Conservation (phyloP, 2,329 filamentous ascomycete species). For the Botrytis cinerea region DNA sequence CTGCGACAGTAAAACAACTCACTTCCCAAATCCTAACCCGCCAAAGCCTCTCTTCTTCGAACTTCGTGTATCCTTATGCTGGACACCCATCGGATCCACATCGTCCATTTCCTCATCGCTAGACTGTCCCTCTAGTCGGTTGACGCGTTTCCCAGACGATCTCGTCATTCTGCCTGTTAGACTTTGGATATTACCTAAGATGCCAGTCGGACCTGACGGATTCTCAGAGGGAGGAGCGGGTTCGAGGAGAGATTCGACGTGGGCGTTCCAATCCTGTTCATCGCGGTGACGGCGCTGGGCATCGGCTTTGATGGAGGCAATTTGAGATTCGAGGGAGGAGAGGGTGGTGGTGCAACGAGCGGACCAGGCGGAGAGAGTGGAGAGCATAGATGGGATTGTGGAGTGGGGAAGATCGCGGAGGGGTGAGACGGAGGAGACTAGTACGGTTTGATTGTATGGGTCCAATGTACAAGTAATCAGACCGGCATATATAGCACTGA, state of each 20-base stretch:
- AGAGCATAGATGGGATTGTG: constrained; percentile 68
- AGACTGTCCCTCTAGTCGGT: constrained; percentile 45
- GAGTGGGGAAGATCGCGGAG: constrained; percentile 82
- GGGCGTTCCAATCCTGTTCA: constrained; percentile 39
- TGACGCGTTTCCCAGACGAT: constrained; percentile 10
- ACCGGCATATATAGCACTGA: constrained; percentile 82
- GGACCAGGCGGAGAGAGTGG: constrained; percentile 72
- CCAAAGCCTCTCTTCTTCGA: constrained; percentile 52
- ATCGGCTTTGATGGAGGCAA: constrained; percentile 62
- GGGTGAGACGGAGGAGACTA: constrained; percentile 78
- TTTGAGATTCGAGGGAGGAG: constrained; percentile 72
- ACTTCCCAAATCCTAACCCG: constrained; percentile 25
- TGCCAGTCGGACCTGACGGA: neutral
- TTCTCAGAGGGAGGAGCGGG: neutral
- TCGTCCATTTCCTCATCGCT: constrained; percentile 45
- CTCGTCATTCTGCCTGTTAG: constrained; percentile 14
- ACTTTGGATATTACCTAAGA: neutral
- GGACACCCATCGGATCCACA: constrained; percentile 40
- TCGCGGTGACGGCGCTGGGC: constrained; percentile 55
- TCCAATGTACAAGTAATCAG: constrained; percentile 83
- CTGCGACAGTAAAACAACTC: constrained; percentile 9
- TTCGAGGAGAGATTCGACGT: constrained; percentile 40
- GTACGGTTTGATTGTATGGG: constrained; percentile 70
- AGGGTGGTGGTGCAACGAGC: constrained; percentile 75
- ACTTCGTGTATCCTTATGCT: constrained; percentile 54